Evolutionary conservation across 768 basidiomycete genomes (phyloP), one percentile per base, ranked within the genome.

Genomic region (Saitozyma sp.): DNA sequence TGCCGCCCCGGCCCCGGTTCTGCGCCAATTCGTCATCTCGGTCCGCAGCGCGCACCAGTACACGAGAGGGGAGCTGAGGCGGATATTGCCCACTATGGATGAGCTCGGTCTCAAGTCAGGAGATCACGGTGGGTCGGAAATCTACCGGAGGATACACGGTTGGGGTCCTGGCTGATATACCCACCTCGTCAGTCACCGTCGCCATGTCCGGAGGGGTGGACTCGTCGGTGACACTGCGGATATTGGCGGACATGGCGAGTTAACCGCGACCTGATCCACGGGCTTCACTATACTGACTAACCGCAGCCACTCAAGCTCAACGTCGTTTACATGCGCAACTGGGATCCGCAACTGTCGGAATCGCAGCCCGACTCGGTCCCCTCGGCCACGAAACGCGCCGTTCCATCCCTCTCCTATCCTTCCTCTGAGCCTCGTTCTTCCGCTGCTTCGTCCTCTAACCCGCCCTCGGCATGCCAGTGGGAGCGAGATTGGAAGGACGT

Each of bases 151-250:
- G n/a, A 8, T 2, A 46, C 13, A 17, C 45, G 45, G 45, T 46
- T 29, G 13, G 14, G 19, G 13, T 43, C 41, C 9, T 17, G 8
- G 43, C 16, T 39, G 3, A 11, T 40, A n/a, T n/a, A 9, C n/a
- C 41, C 50, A 48, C 37, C 64, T 51, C 40, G 16, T 19, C 66
- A 93, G 93, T 98, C 52, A 85, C 90, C 7, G 86, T 95, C 8
- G 92, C 90, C 19, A 93, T 96, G 90, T 94, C 91, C 0, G 94
- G 94, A 37, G 94, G 94, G 3, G 93, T 97, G 11, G 94, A 98
- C 77, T 95, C 92, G 6, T 92, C 91, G 2, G 91, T 95, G 10
- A 82, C 90, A 1, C 90, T 93, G n/a, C 83, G 84, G 61, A 80
- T 96, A 9, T 81, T 96, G 19, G 82, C 87, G 13, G 84, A 88